Base-by-base conservation (phyloP, 2,329 filamentous ascomycete species). In the Dothistroma pini region DNA sequence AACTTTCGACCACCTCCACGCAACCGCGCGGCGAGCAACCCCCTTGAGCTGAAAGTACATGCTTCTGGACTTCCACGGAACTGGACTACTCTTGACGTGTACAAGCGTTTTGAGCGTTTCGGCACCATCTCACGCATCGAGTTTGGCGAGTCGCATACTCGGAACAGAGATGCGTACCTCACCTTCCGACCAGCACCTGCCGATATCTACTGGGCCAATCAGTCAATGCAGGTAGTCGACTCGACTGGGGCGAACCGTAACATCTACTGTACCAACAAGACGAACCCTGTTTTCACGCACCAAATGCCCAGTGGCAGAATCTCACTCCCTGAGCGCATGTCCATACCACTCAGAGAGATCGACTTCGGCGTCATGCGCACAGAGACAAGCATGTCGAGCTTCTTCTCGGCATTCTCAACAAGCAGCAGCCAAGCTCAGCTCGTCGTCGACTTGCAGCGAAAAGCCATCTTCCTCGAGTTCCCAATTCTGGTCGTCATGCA, bases 351-450 rank as follows among this genome's bases (percentile, higher is more conserved):
- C 14, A 21, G 25, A 4, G 54, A 75, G 0, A 69, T 92, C 1
- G 81, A 85, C 19, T 88, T 92, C 66, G 89, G 90, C 0, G 77
- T 85, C 47, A 80, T 86, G 75, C 67, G 81, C 1, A 75, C 80
- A 0, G 80, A 83, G 4, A 76, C 75, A 2, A 77, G 78, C 0
- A 85, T 92, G 80, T 83, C 87, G 71, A 74, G 79, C 9, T 84
- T 90, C 80, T 82, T 81, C 56, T 81, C 78, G 1, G 68, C 80
- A 7, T 63, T 67, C 14, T 57, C 72, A 4, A 64, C 61, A 5
- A 54, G 47, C 3, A 47, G 62, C 5, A 66, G 67, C 4, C 52
- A 65, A 2, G 65, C 79, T 2, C 69, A 70, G 16, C 59, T 83
- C 51, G 69, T 72, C 10, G 66, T 83, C 5, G 76, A 83, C 57